Percentiles rank a stretch among this genome's conserved stretches.
phyloP scores from a whole-genome alignment of 805 yeast genomes.

The Yueomyces sp. region DNA sequence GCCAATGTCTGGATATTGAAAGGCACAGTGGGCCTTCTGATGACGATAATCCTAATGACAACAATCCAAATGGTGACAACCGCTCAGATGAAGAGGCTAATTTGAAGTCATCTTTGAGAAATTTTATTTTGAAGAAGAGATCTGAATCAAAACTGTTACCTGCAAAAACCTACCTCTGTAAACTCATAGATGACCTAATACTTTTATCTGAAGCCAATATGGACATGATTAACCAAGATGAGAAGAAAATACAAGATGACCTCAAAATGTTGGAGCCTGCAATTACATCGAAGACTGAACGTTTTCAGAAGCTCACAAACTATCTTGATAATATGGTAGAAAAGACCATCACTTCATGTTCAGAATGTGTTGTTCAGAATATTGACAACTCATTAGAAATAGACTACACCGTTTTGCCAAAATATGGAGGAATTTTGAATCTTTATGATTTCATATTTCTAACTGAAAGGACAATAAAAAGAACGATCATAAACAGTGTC shows the following conservation, averaged over 20 bases:
- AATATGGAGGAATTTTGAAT: slow-evolving; percentile 47
- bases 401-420: slow-evolving; percentile 24
- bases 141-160: slow-evolving; percentile 82
- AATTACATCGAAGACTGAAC: slow-evolving; percentile 38
- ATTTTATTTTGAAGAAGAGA: slow-evolving; percentile 79
- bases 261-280: slow-evolving; percentile 50
- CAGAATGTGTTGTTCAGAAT: slow-evolving; percentile 42
- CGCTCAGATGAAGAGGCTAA: slow-evolving; percentile 61
- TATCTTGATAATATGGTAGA: slow-evolving; percentile 54
- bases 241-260: slow-evolving; percentile 32
- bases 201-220: slow-evolving; percentile 51
- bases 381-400: slow-evolving; percentile 39
- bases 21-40: slow-evolving; percentile 14
- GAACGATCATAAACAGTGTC: slow-evolving; percentile 53
- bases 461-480: slow-evolving; percentile 57
- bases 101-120: slow-evolving; percentile 71
- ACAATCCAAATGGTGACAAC: slow-evolving; percentile 22
- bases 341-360: slow-evolving; percentile 39
- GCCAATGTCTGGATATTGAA: slow-evolving; percentile 9
- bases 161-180: slow-evolving; percentile 73
- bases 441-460: slow-evolving; percentile 55
- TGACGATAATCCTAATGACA: slow-evolving; percentile 19
- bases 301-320: slow-evolving; percentile 43
- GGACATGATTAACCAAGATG: slow-evolving; percentile 37
- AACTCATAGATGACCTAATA: slow-evolving; percentile 53